phyloP scores from a whole-genome alignment of 192 early-diverging fungal species.

The Piromyces finnis region DNA sequence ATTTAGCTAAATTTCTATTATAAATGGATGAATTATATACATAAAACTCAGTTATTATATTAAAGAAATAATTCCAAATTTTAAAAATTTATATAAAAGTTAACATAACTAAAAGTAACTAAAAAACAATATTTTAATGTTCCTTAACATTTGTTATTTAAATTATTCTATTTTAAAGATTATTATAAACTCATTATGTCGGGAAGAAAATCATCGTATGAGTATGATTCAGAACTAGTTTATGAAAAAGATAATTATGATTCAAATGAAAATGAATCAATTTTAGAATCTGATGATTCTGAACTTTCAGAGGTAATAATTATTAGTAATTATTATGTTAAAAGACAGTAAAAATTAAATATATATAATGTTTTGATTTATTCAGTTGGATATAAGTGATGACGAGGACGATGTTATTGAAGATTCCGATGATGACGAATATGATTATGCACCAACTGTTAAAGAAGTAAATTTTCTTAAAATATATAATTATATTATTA shows the following conservation, averaged over 20 bases:
- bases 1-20: no score
- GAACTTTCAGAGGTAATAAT: neutral
- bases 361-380: no score
- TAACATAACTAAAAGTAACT: no score
- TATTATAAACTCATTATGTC: neutral
- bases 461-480: neutral
- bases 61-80: no score
- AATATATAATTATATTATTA: no score
- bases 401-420: neutral
- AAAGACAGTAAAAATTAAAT: no score
- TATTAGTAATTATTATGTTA: neutral
- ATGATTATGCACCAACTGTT: neutral
- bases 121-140: no score
- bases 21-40: no score
- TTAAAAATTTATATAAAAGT: no score
- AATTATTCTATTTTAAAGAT: no score
- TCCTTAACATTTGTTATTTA: no score
- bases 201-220: neutral
- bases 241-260: neutral
- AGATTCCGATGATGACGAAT: neutral
- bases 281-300: neutral
- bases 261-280: neutral
- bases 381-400: neutral
- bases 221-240: neutral
- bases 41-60: no score